phyloP scores from a whole-genome alignment of 345 rosid species.

The Camelina neglecta region DNA sequence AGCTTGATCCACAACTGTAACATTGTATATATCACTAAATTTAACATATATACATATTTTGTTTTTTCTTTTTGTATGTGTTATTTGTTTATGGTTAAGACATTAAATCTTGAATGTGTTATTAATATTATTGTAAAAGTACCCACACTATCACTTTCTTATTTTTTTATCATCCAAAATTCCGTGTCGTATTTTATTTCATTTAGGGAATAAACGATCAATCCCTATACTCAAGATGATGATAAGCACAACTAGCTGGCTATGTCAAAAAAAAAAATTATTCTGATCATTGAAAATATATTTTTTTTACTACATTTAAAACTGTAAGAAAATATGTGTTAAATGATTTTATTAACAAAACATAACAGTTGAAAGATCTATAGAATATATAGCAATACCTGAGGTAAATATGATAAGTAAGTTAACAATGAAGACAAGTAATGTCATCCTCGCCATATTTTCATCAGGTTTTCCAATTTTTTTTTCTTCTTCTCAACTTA shows the following conservation, averaged over 20 bases:
- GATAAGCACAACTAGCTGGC: too few species aligned
- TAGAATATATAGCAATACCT: constrained; percentile 14
- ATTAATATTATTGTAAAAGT: neutral
- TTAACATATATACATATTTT: neutral
- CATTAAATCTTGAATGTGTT: neutral
- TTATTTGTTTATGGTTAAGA: neutral
- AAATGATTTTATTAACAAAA: neutral
- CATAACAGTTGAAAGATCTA: neutral
- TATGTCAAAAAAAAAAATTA: neutral
- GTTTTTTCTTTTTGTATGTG: neutral
- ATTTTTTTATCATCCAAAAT: too few species aligned
- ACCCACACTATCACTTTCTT: neutral
- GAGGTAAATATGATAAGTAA: constrained; percentile 25
- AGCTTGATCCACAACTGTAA: constrained; percentile 21
- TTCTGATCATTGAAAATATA: neutral
- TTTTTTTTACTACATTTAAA: neutral
- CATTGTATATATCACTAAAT: neutral
- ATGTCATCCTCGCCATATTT: constrained; percentile 9
- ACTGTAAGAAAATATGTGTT: neutral
- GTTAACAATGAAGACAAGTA: neutral
- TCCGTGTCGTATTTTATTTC: neutral
- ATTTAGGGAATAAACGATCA: neutral
- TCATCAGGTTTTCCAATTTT: neutral
- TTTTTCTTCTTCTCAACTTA: neutral
- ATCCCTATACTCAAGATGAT: neutral